Conservation (phyloP, 768 basidiomycete genomes). For the Leccinum imitatum region DNA sequence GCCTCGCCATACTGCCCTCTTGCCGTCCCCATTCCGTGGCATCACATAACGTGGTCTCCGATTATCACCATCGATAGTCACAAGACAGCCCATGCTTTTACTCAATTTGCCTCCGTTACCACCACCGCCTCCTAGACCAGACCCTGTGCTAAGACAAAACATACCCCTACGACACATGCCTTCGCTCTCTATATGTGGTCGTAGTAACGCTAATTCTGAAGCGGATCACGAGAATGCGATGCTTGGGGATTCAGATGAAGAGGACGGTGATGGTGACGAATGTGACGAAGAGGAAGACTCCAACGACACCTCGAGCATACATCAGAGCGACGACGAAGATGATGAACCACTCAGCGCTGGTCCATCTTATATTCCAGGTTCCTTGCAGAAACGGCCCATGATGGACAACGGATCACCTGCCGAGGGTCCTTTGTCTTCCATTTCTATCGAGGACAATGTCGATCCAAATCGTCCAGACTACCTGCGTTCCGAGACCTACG, state of each 20-base stretch:
- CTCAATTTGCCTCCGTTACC: conserved; percentile 53
- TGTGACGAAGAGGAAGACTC: conserved; percentile 34
- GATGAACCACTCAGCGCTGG: conserved; percentile 29
- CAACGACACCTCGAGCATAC: conserved; percentile 34
- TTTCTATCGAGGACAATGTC: neutral
- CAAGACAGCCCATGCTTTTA: conserved; percentile 47
- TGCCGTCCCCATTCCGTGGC: conserved; percentile 23
- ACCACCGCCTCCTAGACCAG: conserved; percentile 22
- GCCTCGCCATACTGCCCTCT: conserved; percentile 13
- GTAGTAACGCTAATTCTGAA: conserved; percentile 22
- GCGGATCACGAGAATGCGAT: conserved; percentile 22
- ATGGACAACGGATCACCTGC: conserved; percentile 1
- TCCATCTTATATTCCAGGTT: conserved; percentile 10
- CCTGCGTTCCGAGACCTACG: no score
- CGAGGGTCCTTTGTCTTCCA: conserved; percentile 6
- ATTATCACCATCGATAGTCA: conserved; percentile 46
- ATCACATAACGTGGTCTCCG: conserved; percentile 39
- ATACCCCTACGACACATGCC: conserved; percentile 53
- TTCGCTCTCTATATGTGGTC: conserved; percentile 44
- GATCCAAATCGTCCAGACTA: no score
- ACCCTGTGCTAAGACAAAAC: conserved; percentile 14
- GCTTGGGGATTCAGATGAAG: conserved; percentile 34
- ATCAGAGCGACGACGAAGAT: conserved; percentile 39
- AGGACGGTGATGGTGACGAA: conserved; percentile 12
- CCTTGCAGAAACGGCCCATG: conserved; percentile 11